Evolutionary conservation across 805 yeast genomes (phyloP).

Genomic region (Candida arabinofermentans): DNA sequence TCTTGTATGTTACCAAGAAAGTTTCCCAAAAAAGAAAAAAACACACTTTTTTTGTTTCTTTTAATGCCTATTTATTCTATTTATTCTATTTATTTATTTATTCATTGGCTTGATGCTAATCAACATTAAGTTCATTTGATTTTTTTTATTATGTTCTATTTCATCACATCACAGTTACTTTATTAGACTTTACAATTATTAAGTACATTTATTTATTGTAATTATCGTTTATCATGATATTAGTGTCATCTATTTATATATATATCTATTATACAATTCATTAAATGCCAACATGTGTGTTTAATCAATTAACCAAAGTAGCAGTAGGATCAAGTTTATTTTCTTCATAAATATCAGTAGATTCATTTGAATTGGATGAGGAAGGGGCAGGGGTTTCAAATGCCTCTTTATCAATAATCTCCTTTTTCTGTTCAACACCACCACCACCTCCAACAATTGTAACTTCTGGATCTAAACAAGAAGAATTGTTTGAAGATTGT

Average conservation of each 20-base stretch:
- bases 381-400: neutral
- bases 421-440: neutral
- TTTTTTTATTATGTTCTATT: no score
- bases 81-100: neutral
- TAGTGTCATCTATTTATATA: no score
- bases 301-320: no score
- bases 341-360: neutral
- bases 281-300: no score
- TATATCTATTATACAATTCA: no score
- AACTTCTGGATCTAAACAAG: conserved; percentile 3
- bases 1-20: neutral
- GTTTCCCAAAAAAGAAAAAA: no score
- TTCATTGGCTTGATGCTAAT: no score
- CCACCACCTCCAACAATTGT: conserved; percentile 1
- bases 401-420: neutral
- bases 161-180: no score
- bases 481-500: neutral
- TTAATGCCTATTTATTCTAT: neutral
- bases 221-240: no score
- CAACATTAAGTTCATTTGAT: no score
- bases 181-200: no score
- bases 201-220: no score
- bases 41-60: neutral
- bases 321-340: neutral
- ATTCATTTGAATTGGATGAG: neutral